A percentile compares a stretch with the other conserved stretches of the same genome.
Evolutionary conservation across 148 eudicot genomes (phyloP).

Genomic region (Heliamphora exappendiculata): DNA sequence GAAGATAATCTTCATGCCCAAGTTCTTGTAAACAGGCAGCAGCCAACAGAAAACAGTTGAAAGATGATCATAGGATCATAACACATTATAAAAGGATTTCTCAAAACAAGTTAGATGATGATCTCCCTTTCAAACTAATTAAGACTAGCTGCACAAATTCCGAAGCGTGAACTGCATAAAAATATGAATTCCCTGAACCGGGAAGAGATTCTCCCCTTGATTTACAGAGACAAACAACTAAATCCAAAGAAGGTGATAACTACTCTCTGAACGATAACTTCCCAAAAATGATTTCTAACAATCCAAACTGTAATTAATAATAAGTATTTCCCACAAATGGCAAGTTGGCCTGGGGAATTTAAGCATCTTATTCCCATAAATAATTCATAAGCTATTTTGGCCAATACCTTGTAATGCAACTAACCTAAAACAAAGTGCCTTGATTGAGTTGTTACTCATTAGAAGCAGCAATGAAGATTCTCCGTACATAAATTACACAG

Average conservation of each 20-base stretch:
- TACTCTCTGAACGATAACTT: background rate
- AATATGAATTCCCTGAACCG: background rate
- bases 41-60: background rate
- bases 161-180: background rate
- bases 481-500: background rate
- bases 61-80: background rate
- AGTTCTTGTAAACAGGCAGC: background rate
- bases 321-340: background rate
- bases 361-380: background rate
- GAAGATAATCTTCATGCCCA: background rate
- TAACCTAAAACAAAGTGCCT: background rate
- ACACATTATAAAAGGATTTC: background rate
- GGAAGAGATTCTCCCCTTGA: background rate
- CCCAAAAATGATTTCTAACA: background rate
- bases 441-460: background rate
- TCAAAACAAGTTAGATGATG: background rate
- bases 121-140: background rate
- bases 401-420: background rate
- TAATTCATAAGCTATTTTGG: background rate
- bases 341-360: background rate
- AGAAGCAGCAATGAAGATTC: background rate
- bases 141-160: background rate
- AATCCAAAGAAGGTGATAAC: background rate
- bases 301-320: background rate
- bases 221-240: background rate